Base-by-base conservation (phyloP, 352 stramenopile genomes). In the Phytophthora vignae region DNA sequence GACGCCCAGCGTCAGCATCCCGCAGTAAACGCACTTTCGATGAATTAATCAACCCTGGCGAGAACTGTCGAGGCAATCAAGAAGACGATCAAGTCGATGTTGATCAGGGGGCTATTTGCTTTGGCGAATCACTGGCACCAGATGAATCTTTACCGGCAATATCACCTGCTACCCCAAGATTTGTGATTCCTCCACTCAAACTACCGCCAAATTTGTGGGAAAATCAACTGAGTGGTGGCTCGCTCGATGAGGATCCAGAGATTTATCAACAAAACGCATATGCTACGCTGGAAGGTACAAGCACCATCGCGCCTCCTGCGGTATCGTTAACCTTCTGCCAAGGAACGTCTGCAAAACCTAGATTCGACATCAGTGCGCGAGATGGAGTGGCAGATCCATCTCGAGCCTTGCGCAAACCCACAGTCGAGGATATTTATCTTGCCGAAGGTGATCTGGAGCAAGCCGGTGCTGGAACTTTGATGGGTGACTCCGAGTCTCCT, bases 111-210 rank as follows among this genome's bases (percentile, higher is more conserved):
- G 9, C 6, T 33, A 17, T 21, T 19, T 14, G 19, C 12, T 19
- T 42, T 14, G 38, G 22, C n/a, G 25, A 42, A 22, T 17, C 50
- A 19, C 38, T 38, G 10, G 12, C 29, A 9, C 22, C 21, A 44
- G 40, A 25, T 10, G 64, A 66, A 15, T 9, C 29, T 11, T 50
- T 55, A 17, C 33, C 38, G 17, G 62, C 11, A 56, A 27, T 44
- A n/a, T 50, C 42, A 12, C 57, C 57, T 29, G 36, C 8, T 2
- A 60, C 57, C 7, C 22, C 22, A 27, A 52, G 10, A 33, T 46
- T 76, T 17, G 44, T 73, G 9, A 64, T 76, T 15, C 64, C 69
- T 61, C 69, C 58, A 17, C 55, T 77, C 21, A 67, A 68, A 61
- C 19, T 77, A 8, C 69, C 64, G 8, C 49, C 48, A 22, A 29